Evolutionary conservation across 768 basidiomycete genomes (phyloP).

Genomic region (Mycena capillaripes): DNA sequence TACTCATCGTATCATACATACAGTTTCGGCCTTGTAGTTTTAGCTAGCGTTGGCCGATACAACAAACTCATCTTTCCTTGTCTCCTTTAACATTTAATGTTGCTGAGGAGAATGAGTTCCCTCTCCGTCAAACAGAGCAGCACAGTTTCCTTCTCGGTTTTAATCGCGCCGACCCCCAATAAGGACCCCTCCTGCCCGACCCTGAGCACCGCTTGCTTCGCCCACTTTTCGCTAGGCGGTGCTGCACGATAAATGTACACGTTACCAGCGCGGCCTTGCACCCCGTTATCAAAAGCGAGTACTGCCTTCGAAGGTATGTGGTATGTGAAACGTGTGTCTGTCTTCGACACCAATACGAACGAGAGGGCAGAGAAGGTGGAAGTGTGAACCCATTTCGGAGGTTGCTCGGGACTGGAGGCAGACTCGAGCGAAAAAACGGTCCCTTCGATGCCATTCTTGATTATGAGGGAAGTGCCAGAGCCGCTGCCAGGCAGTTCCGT

Average conservation of each 20-base stretch:
- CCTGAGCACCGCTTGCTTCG: conserved; percentile 86
- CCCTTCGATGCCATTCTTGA: conserved; percentile 84
- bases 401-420: conserved; percentile 39
- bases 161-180: conserved; percentile 77
- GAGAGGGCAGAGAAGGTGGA: conserved; percentile 92
- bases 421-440: conserved; percentile 66
- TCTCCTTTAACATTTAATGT: conserved; percentile 38
- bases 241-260: conserved; percentile 86
- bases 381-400: conserved; percentile 75
- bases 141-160: conserved; percentile 49
- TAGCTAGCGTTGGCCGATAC: conserved; percentile 19
- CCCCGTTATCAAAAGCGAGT: conserved; percentile 88
- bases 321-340: conserved; percentile 89
- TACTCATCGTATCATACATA: conserved; percentile 28
- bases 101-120: conserved; percentile 74
- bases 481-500: conserved; percentile 73
- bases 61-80: conserved; percentile 12
- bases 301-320: conserved; percentile 72
- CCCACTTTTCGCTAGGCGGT: conserved; percentile 65
- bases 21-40: conserved; percentile 2
- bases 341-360: conserved; percentile 95
- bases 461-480: conserved; percentile 61
- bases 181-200: conserved; percentile 81
- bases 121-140: conserved; percentile 85
- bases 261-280: conserved; percentile 79